These are phyloP conservation scores for Suillus placidus DNA, from an alignment of 768 basidiomycete genomes.

Conservation along the genomic window DNA sequence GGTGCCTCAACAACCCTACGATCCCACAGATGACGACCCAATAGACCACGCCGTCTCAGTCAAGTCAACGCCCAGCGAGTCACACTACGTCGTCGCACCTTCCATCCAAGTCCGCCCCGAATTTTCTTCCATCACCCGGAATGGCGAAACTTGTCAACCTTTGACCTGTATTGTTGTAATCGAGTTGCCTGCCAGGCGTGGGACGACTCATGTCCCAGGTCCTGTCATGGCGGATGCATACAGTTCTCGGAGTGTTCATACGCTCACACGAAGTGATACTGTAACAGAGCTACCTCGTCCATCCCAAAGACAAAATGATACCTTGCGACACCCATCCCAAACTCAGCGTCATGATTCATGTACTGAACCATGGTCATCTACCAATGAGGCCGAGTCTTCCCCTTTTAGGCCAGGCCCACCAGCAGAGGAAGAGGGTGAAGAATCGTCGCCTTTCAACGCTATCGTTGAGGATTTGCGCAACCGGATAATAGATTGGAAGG, in stretches of 20 bases:
- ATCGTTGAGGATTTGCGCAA: conserved; percentile 89
- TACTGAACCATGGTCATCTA: conserved; percentile 30
- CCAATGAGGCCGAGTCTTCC: conserved; percentile 35
- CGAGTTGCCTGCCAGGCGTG: conserved; percentile 83
- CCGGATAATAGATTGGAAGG: conserved; percentile 96
- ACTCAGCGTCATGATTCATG: conserved; percentile 16
- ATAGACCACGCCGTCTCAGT: conserved; percentile 60
- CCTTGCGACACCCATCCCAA: conserved; percentile 6
- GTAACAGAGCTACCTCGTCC: conserved; percentile 19
- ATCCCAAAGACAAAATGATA: conserved; percentile 20
- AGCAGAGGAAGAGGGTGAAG: conserved; percentile 49
- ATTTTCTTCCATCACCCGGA: conserved; percentile 79
- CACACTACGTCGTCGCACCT: conserved; percentile 83
- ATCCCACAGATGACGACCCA: conserved; percentile 86
- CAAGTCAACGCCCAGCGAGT: conserved; percentile 49
- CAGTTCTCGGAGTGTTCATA: conserved; percentile 31
- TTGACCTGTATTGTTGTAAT: conserved; percentile 94
- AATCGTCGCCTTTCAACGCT: conserved; percentile 66
- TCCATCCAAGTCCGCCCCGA: conserved; percentile 94
- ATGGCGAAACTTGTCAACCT: conserved; percentile 71
- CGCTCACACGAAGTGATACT: conserved; percentile 25
- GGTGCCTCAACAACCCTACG: conserved; percentile 45
- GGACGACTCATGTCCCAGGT: conserved; percentile 51
- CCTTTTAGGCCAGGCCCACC: conserved; percentile 27
- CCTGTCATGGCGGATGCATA: conserved; percentile 55